A percentile compares a stretch with the other conserved stretches of the same genome.
phyloP scores from a whole-genome alignment of 1,284 basidiomycete genomes.

The Xerocomus amazonicus region DNA sequence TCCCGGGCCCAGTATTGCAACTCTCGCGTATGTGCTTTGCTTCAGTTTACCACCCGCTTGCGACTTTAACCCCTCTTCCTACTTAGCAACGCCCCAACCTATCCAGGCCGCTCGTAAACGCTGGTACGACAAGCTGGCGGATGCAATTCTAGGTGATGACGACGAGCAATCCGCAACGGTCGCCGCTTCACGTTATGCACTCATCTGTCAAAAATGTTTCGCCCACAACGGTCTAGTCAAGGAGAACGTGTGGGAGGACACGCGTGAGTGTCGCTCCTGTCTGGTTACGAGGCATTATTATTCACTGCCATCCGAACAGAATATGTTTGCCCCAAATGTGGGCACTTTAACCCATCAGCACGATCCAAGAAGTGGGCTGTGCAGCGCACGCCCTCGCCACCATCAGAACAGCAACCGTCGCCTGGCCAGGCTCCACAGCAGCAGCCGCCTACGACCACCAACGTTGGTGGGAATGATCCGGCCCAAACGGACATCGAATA shows the following conservation, averaged over 20 bases:
- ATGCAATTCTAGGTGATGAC: constrained; percentile 83
- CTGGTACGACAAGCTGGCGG: constrained; percentile 88
- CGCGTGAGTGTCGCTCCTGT: constrained; percentile 63
- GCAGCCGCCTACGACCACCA: background rate
- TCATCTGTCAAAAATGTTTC: constrained; percentile 93
- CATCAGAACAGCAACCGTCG: constrained; percentile 12
- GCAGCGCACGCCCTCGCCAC: constrained; percentile 28
- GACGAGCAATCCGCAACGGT: constrained; percentile 47
- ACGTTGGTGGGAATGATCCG: constrained; percentile 7
- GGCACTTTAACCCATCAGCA: constrained; percentile 63
- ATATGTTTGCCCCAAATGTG: constrained; percentile 74
- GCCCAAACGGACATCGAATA: constrained; percentile 13
- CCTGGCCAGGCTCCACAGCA: constrained; percentile 9
- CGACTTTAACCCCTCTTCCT: constrained; percentile 10
- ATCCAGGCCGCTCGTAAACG: constrained; percentile 66
- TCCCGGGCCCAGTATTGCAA: constrained; percentile 30
- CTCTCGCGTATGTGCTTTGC: constrained; percentile 40
- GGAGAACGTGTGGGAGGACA: constrained; percentile 84
- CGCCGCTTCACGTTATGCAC: constrained; percentile 73
- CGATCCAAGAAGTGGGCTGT: constrained; percentile 37
- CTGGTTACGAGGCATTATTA: background rate
- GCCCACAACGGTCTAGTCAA: constrained; percentile 92
- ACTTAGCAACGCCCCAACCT: constrained; percentile 36
- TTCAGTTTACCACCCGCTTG: background rate
- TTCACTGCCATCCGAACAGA: constrained; percentile 40